Conservation (phyloP, 176 grass and related monocot species). For the Zea mays region DNA sequence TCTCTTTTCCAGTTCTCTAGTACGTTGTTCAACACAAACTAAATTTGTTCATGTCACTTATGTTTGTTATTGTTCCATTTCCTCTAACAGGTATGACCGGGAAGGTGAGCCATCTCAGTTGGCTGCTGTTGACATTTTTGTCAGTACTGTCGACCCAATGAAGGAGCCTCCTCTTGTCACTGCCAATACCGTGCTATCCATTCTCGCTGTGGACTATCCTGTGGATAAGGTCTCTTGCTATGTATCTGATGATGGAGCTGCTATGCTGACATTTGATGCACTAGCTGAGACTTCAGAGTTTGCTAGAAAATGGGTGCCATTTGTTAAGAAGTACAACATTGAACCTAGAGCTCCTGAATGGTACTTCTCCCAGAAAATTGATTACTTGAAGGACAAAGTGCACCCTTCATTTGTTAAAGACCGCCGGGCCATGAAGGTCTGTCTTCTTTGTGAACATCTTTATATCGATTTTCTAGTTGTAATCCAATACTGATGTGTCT, state of each 20-base stretch:
- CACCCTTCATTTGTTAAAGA: conserved; percentile 96
- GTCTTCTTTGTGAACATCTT: conserved; percentile 21
- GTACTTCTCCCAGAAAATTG: conserved; percentile 93
- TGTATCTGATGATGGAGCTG: conserved; percentile 97
- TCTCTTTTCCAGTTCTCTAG: conserved; percentile 35
- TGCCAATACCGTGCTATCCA: conserved; percentile 92
- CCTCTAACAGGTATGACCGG: conserved; percentile 72
- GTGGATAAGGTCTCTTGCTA: conserved; percentile 98
- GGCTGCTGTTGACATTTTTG: conserved; percentile 97
- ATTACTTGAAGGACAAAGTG: conserved; percentile 99
- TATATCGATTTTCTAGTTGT: conserved; percentile 7
- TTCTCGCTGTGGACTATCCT: conserved; percentile 95
- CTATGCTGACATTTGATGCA: conserved; percentile 93
- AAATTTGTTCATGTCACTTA: conserved; percentile 31
- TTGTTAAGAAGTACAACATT: conserved; percentile 90
- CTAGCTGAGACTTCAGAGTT: conserved; percentile 97
- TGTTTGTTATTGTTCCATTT: conserved; percentile 26
- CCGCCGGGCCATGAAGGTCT: conserved; percentile 97
- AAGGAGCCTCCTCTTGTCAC: conserved; percentile 98
- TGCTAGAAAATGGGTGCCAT: conserved; percentile 99
- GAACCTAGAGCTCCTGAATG: conserved; percentile 96
- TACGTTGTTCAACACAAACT: conserved; percentile 4
- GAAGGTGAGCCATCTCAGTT: conserved; percentile 96
- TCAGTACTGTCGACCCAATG: conserved; percentile 95
- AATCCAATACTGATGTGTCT: conserved; percentile 9